These are phyloP conservation scores for Cucumis cinereus DNA, from an alignment of 306 rosid genomes.

Conservation along the genomic window DNA sequence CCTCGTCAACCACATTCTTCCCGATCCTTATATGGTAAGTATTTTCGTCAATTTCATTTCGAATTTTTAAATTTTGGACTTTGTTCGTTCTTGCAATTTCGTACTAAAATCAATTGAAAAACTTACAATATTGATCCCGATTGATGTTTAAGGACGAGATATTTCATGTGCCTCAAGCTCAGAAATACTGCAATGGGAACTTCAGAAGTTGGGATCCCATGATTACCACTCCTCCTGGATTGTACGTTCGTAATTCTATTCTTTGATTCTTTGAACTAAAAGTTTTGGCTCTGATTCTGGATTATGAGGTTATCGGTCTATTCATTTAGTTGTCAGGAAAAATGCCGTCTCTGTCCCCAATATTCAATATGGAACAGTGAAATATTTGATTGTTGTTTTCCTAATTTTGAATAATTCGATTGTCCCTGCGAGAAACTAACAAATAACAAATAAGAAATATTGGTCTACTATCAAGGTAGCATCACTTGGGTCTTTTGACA, in stretches of 20 bases:
- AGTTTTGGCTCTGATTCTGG: neutral
- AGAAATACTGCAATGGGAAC: constrained; percentile 65
- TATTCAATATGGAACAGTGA: neutral
- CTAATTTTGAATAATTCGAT: neutral
- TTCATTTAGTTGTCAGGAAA: neutral
- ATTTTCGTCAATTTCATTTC: neutral
- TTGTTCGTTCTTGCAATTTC: neutral
- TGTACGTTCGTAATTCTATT: constrained; percentile 36
- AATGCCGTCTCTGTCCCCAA: neutral
- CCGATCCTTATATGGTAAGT: constrained; percentile 74
- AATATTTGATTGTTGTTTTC: neutral
- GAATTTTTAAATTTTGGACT: neutral
- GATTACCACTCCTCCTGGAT: constrained; percentile 96
- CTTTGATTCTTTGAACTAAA: neutral
- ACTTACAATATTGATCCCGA: neutral
- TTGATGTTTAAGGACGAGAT: constrained; percentile 65
- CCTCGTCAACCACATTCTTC: constrained; percentile 48
- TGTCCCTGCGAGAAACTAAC: too few species aligned
- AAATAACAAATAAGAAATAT: neutral
- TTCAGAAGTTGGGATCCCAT: constrained; percentile 95
- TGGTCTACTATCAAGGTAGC: neutral
- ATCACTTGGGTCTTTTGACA: neutral
- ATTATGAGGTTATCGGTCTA: neutral
- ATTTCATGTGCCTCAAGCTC: constrained; percentile 77
- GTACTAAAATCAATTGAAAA: neutral